Base-by-base conservation (phyloP, 2,329 filamentous ascomycete species). In the Trichoderma sp. region DNA sequence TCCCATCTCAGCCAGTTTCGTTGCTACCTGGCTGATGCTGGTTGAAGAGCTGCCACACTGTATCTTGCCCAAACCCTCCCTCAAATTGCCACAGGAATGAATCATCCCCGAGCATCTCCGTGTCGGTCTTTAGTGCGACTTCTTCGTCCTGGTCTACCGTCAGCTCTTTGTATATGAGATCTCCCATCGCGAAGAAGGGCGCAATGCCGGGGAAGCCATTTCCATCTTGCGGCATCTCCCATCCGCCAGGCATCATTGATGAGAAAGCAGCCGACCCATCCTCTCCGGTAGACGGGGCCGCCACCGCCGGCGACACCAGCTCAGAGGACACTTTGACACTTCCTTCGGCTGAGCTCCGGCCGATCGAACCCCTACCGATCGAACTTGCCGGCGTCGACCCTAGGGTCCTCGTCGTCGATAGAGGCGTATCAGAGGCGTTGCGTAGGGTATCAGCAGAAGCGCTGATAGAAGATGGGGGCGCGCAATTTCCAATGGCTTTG, bases 91-190 rank as follows among this genome's bases (percentile, higher is more conserved):
- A 86, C n/a, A 73, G 28, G 11, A 74, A 71, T 69, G 73, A 28
- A 62, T 68, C 60, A 0, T 39, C 72, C 7, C 61, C 66, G 9
- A 67, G 68, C 71, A 71, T 74, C 73, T 71, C 36, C 1, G 39
- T 24, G 14, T 67, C 61, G 30, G 76, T 43, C 47, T 78, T 73
- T 26, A 76, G 74, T 36, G 78, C 57, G 8, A 73, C 39, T n/a
- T 75, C 74, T 70, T 77, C 75, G 61, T 78, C 79, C 3, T 79
- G 78, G 12, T 84, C 80, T n/a, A 83, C 85, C 14, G 82, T 83
- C 4, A 90, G 80, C 39, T 89, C 85, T 74, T 90, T 88, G 75
- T 86, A 89, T 0, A 88, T 79, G 6, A 90, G 80, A 74, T 90
- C 88, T 24, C 85, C 84, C 72, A 86, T 88, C 0, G 88, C 86